phyloP scores from a whole-genome alignment of 2,329 filamentous ascomycete genomes.

The Colletotrichum spaethianum region DNA sequence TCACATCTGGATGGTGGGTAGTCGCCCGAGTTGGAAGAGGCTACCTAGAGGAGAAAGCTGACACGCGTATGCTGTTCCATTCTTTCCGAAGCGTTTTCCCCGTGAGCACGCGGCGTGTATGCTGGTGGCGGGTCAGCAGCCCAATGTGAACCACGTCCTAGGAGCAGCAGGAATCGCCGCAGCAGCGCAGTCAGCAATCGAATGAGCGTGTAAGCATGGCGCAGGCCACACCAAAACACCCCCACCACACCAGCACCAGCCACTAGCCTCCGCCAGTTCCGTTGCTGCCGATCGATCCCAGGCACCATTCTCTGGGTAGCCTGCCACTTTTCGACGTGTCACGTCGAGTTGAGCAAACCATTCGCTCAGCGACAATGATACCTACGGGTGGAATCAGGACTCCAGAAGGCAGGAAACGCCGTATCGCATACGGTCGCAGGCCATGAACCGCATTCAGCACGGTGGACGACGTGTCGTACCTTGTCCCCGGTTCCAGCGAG shows the following conservation, averaged over 20 bases:
- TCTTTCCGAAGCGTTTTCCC: background rate
- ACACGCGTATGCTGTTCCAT: background rate
- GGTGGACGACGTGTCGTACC: background rate
- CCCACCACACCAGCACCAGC: background rate
- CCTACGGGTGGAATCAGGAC: background rate
- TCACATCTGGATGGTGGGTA: background rate
- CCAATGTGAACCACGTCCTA: background rate
- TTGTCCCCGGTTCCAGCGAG: background rate
- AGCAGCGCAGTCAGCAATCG: background rate
- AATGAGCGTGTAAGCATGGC: background rate
- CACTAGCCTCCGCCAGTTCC: constrained; percentile 14
- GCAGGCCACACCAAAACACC: constrained; percentile 4
- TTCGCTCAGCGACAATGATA: background rate
- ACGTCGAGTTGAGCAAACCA: background rate
- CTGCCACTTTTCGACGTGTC: constrained; percentile 14
- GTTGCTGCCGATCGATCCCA: constrained; percentile 31
- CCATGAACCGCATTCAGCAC: background rate
- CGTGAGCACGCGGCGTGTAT: background rate
- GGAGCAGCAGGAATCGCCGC: no score
- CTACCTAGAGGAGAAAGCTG: background rate
- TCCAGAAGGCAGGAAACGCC: background rate
- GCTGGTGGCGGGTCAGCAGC: background rate
- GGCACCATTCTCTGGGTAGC: constrained; percentile 37
- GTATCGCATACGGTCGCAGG: background rate
- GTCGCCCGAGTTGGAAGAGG: background rate